Evolutionary conservation across 805 yeast species (phyloP).

Genomic region (Kuraishia hungarica): DNA sequence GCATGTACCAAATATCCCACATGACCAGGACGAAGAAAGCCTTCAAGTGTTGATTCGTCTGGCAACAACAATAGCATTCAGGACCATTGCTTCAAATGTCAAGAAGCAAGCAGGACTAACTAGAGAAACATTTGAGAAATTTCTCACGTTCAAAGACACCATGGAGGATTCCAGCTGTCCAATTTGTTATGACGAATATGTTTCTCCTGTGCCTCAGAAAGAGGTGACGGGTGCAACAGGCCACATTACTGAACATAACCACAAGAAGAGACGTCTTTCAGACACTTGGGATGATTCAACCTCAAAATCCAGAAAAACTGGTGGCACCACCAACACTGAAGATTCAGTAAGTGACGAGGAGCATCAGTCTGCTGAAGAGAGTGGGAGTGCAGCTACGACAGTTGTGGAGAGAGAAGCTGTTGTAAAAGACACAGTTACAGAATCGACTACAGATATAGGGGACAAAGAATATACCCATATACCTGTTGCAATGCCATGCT

Average conservation of each 20-base stretch:
- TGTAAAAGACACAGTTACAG: conserved; percentile 17
- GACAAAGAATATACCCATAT: conserved; percentile 36
- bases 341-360: conserved; percentile 3
- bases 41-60: conserved; percentile 53
- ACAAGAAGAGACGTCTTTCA: neutral
- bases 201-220: conserved; percentile 7
- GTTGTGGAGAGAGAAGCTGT: conserved; percentile 10
- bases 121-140: conserved; percentile 39
- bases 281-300: neutral
- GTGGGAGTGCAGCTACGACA: conserved; percentile 1
- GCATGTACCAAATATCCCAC: conserved; percentile 59
- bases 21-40: conserved; percentile 49
- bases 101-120: conserved; percentile 45
- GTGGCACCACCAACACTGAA: conserved; percentile 4
- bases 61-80: conserved; percentile 63
- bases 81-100: conserved; percentile 46
- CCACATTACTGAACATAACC: neutral
- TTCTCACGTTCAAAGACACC: conserved; percentile 29
- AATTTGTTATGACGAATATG: conserved; percentile 54
- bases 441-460: conserved; percentile 13
- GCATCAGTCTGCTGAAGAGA: conserved; percentile 5
- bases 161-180: conserved; percentile 36
- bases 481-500: conserved; percentile 75
- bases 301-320: conserved; percentile 1
- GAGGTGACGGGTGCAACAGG: conserved; percentile 7